These are phyloP conservation scores for Tolypocladium endophyticum DNA, from an alignment of 2,329 filamentous ascomycete genomes.

Conservation along the genomic window DNA sequence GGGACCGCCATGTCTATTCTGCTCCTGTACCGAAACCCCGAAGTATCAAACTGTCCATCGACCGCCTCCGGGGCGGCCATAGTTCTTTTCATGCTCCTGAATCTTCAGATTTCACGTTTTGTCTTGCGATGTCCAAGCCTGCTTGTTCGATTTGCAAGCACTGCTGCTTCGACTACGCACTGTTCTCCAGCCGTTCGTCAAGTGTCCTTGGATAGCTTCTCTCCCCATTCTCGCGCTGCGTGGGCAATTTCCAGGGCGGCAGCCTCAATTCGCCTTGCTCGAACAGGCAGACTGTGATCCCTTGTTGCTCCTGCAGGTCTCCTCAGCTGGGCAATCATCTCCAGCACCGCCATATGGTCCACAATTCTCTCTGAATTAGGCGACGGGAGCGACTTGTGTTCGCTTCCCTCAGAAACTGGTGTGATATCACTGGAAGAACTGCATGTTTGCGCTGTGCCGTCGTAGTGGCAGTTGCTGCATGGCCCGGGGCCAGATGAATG, in stretches of 20 bases:
- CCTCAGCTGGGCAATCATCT: constrained; percentile 14
- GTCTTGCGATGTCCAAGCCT: neutral
- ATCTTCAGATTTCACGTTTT: neutral
- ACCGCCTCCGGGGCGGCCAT: neutral
- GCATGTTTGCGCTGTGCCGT: constrained; percentile 6
- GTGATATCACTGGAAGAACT: neutral
- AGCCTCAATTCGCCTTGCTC: constrained; percentile 13
- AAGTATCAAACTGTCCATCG: neutral
- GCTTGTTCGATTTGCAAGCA: too few relatives aligned
- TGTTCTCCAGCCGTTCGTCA: neutral
- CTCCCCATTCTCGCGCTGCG: constrained; percentile 14
- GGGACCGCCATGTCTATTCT: neutral
- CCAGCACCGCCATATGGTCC: constrained; percentile 16
- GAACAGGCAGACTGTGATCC: constrained; percentile 10
- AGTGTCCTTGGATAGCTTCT: constrained; percentile 6
- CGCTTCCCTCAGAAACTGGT: neutral
- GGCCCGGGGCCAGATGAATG: neutral
- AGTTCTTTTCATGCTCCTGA: neutral
- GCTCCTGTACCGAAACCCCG: neutral
- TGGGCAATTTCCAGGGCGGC: constrained; percentile 14
- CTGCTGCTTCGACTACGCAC: too few relatives aligned
- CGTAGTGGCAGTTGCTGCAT: constrained; percentile 15
- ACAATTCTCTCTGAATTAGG: constrained; percentile 1
- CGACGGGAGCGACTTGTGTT: neutral
- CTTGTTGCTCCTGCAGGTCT: constrained; percentile 7